Conservation (phyloP, 2,329 filamentous ascomycete genomes). For the Stachybotrys chlorohalonatus region DNA sequence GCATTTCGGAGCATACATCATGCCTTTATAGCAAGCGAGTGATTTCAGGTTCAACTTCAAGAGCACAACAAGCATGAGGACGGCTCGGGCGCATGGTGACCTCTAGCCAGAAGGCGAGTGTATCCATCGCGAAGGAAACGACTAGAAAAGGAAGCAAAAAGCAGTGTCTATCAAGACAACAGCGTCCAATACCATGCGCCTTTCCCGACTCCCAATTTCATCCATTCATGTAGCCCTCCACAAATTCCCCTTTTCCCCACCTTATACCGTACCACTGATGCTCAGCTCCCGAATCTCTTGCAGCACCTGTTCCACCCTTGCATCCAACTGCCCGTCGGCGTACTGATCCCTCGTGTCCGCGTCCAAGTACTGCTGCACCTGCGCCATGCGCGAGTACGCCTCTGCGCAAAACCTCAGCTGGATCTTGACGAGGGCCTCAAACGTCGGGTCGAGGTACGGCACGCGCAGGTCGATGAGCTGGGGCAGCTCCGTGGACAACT, state of each 20-base stretch:
- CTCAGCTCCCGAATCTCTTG: constrained; percentile 96
- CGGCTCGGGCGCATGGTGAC: background rate
- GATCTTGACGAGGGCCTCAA: constrained; percentile 97
- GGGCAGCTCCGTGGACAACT: constrained; percentile 84
- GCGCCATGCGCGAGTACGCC: constrained; percentile 95
- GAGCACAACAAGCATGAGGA: too few relatives aligned
- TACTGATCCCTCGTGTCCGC: constrained; percentile 94
- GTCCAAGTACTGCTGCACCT: constrained; percentile 97
- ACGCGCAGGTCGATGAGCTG: constrained; percentile 95
- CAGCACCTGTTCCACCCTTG: constrained; percentile 85
- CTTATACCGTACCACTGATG: constrained; percentile 64
- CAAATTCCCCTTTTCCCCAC: background rate
- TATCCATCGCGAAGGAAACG: too few relatives aligned
- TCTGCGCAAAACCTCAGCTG: constrained; percentile 96
- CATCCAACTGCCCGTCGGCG: constrained; percentile 84
- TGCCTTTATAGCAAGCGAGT: too few relatives aligned
- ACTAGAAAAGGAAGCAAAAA: background rate
- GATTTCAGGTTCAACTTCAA: too few relatives aligned
- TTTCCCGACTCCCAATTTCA: background rate
- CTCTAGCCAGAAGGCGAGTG: background rate
- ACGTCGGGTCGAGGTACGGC: constrained; percentile 92
- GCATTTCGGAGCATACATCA: too few relatives aligned
- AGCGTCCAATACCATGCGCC: background rate
- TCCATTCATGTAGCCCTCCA: background rate
- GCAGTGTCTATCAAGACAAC: background rate